Percentiles rank a stretch among this genome's conserved stretches.
Conservation (phyloP, 164 flowering plant genomes). For the Macadamia tetraphylla region DNA sequence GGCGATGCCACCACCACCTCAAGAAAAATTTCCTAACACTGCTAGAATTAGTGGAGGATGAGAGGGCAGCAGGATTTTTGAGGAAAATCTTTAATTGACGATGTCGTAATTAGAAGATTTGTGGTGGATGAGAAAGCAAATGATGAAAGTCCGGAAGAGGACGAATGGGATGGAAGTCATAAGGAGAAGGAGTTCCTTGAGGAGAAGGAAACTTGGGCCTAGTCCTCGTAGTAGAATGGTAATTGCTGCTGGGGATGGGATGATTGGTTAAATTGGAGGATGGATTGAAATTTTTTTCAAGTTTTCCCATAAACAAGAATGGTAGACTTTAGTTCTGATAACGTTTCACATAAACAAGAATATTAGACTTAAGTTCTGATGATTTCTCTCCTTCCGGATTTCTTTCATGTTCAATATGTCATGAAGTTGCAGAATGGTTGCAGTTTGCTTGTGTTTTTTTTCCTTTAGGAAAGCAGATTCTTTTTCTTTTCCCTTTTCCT, state of each 20-base stretch:
- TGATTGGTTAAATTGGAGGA: background rate
- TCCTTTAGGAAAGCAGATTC: too few species aligned
- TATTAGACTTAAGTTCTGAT: background rate
- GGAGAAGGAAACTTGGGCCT: slow-evolving; percentile 75
- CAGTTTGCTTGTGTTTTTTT: too few species aligned
- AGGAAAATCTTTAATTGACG: slow-evolving; percentile 82
- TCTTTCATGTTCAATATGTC: background rate
- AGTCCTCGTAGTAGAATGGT: slow-evolving; percentile 82
- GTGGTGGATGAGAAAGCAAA: slow-evolving; percentile 82
- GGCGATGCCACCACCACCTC: slow-evolving; percentile 20
- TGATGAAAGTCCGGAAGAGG: slow-evolving; percentile 61
- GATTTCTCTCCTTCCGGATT: background rate
- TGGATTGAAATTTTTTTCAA: too few species aligned
- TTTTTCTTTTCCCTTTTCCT: too few species aligned
- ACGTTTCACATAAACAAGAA: background rate
- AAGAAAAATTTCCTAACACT: slow-evolving; percentile 17
- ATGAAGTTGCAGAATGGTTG: too few species aligned
- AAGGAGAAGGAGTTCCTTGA: slow-evolving; percentile 48
- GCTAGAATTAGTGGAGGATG: slow-evolving; percentile 37
- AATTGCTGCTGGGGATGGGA: slow-evolving; percentile 25
- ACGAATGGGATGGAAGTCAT: slow-evolving; percentile 80
- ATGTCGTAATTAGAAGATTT: slow-evolving; percentile 84
- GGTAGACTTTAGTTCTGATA: background rate
- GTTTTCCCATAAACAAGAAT: background rate
- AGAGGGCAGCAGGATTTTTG: slow-evolving; percentile 52